Base-by-base conservation (phyloP, 352 stramenopile genomes). In the Globisporangium orthogonon region DNA sequence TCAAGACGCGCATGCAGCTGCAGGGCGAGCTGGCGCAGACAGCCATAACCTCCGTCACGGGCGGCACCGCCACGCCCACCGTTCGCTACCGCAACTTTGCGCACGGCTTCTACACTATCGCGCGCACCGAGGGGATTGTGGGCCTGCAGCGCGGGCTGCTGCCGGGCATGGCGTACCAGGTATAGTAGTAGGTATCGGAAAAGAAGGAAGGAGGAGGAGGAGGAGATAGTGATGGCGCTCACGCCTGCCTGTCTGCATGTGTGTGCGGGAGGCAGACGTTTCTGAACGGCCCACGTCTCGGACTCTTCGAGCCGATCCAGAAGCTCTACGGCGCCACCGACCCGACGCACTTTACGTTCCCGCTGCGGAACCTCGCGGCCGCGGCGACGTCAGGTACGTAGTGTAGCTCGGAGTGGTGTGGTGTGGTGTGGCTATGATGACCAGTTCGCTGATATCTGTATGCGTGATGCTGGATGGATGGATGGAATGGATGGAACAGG, bases 1-100 rank as follows among this genome's bases (percentile, higher is more conserved):
- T 95, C 60, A 95, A 95, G 78, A 95, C 85, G 55, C 85, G 85
- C 60, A 93, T 95, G 85, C 85, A 95, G 69, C 65, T 95, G 40
- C 85, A 95, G 67, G 85, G 83, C 17, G 85, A 95, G 58, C 72
- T 95, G 30, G 74, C 82, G 17, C 71, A 74, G 54, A 78, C 74
- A 39, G 68, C 76, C 9, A 74, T 68, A 2, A 61, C 67, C 37
- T 43, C 37, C 37, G 37, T 4, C 37, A 13, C 1, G 11, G 11
- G 37, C 10, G 47, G 33, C 15, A 62, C 54, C 28, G 68, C 58
- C 18, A 52, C 54, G n/a, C 73, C 72, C 2, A 69, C 69, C n/a
- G 67, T 90, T 51, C 78, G 74, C 50, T 95, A 93, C 66, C 76
- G 79, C 61, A 93, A 92, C 65, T 91, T 92, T 52, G 76, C 74